A percentile compares a stretch with the other conserved stretches of the same genome.
Conservation (phyloP, 495 filamentous ascomycete species). For the Parachaetomium inaequale region DNA sequence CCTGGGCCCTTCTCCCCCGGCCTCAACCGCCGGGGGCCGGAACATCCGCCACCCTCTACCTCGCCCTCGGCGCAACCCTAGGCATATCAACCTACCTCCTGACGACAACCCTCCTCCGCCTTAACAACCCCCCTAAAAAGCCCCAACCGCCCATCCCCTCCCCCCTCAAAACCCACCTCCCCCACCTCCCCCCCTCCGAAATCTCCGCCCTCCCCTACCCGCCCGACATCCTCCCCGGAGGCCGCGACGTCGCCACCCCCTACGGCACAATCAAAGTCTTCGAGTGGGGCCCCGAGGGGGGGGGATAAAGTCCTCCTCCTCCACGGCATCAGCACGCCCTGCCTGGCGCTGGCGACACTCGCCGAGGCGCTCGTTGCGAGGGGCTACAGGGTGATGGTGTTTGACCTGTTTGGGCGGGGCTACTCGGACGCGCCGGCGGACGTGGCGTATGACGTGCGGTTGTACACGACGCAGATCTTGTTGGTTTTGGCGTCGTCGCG, state of each 20-base stretch:
- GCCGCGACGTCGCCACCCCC: slow-evolving; percentile 66
- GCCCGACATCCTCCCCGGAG: slow-evolving; percentile 68
- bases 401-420: slow-evolving; percentile 78
- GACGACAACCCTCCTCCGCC: slow-evolving; percentile 7
- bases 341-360: slow-evolving; percentile 60
- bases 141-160: slow-evolving; percentile 18
- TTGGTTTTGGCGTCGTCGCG: slow-evolving; percentile 65
- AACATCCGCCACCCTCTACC: slow-evolving; percentile 11
- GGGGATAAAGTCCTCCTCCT: slow-evolving; percentile 70
- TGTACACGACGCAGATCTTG: slow-evolving; percentile 73
- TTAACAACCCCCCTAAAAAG: not conserved
- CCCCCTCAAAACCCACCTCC: slow-evolving; percentile 26
- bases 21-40: not conserved
- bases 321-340: slow-evolving; percentile 78
- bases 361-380: slow-evolving; percentile 61
- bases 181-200: slow-evolving; percentile 21
- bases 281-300: slow-evolving; percentile 74
- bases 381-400: slow-evolving; percentile 68
- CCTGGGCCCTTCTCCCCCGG: slow-evolving; percentile 14
- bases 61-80: slow-evolving; percentile 22
- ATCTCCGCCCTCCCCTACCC: slow-evolving; percentile 57
- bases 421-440: slow-evolving; percentile 68
- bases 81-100: slow-evolving; percentile 19
- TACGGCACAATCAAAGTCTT: slow-evolving; percentile 73
- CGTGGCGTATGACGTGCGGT: slow-evolving; percentile 61